Base-by-base conservation (phyloP, 1,139 yeast genomes). In the Nakaseomyces sp. region DNA sequence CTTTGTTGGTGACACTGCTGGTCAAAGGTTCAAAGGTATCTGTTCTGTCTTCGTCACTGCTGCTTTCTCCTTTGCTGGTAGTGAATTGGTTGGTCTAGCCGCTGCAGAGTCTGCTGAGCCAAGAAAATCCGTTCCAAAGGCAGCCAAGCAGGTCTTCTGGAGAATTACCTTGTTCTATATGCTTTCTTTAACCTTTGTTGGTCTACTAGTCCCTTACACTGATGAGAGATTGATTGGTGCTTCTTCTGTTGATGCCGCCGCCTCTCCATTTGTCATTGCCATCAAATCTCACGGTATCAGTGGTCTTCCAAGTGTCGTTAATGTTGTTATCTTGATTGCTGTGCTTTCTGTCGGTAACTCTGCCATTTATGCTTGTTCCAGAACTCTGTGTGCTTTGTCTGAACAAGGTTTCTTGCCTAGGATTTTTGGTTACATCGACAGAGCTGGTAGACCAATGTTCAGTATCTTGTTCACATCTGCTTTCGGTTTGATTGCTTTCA, bases 41-140 rank as follows among this genome's bases (percentile, higher is more conserved):
- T 67, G 70, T 42, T 60, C 74, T 0, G 76, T 71, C 8, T 71
- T 72, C 45, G 72, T 72, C 41, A 69, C 74, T 18, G 79, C 79
- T n/a, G 78, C 79, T 0, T 76, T 74, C 57, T 72, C 78, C 64
- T 73, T 68, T 54, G 71, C 73, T 41, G 82, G 82, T 45, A 76
- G 85, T 45, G 95, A 85, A 66, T 68, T 83, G 58, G 81, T 83
- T 49, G 95, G 94, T 51, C 69, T 88, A 52, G 93, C 95, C 19
- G 86, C 94, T 44, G 87, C 94, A 15, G 96, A 88, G 68, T 76
- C 95, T 32, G 71, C 68, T 43, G 81, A 86, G 64, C 95, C 96
- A 49, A 72, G 83, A 58, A 74, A 72, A 56, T 63, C 84, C 28
- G 67, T 85, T 44, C 94, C 94, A 43, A 71, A 70, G 52, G 94